phyloP scores from a whole-genome alignment of 208 protist species.

The Acanthamoeba castellanii region DNA sequence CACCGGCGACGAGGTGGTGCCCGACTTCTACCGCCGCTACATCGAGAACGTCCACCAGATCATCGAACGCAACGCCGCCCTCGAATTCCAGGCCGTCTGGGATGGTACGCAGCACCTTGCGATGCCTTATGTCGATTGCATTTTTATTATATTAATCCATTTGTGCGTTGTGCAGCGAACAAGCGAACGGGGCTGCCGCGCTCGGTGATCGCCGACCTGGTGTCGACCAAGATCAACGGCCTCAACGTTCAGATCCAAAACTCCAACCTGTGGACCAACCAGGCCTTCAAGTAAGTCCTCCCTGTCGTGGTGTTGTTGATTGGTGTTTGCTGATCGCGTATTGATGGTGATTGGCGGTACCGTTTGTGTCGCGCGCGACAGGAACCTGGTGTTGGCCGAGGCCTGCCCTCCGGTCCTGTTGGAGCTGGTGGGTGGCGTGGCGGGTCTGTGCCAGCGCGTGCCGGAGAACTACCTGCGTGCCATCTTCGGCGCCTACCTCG shows the following conservation, averaged over 20 bases:
- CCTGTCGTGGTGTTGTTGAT: neutral
- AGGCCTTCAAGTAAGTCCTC: conserved; percentile 85
- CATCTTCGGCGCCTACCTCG: conserved; percentile 95
- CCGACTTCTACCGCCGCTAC: conserved; percentile 95
- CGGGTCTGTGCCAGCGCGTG: conserved; percentile 93
- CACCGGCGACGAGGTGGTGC: conserved; percentile 80
- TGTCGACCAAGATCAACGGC: conserved; percentile 94
- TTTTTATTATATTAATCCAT: neutral
- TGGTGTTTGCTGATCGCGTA: neutral
- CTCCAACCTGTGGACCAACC: conserved; percentile 92
- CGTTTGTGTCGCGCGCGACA: neutral
- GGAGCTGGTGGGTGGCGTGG: conserved; percentile 89
- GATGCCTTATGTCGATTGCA: neutral
- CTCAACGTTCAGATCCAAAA: conserved; percentile 88
- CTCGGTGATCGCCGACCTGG: conserved; percentile 91
- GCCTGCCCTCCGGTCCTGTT: conserved; percentile 87
- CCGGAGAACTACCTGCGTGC: conserved; percentile 94
- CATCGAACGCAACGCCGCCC: conserved; percentile 92
- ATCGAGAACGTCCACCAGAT: conserved; percentile 93
- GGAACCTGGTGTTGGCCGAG: conserved; percentile 74
- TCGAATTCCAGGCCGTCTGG: conserved; percentile 92
- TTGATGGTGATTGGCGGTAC: neutral
- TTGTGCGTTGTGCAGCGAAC: conserved; percentile 23
- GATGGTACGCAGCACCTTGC: neutral
- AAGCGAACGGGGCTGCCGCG: conserved; percentile 82